phyloP scores from a whole-genome alignment of 257 asterid species.

The Cruciata laevipes region DNA sequence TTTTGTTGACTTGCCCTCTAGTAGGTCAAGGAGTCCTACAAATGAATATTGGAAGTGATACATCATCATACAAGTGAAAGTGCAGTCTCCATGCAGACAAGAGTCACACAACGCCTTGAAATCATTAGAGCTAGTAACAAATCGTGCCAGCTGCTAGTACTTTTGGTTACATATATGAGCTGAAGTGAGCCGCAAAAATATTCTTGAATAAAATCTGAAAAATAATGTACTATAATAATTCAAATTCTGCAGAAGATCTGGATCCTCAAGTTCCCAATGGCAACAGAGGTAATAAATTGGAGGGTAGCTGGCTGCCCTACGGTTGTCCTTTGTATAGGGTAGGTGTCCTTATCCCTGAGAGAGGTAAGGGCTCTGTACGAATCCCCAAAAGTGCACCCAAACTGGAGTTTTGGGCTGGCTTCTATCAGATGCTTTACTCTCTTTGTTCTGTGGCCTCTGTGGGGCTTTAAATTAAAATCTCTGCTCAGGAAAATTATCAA shows the following conservation, averaged over 20 bases:
- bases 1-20: neutral
- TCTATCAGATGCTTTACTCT: constrained; percentile 41
- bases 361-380: constrained; percentile 18
- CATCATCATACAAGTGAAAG: neutral
- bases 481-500: constrained; percentile 27
- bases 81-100: neutral
- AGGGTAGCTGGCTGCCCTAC: neutral
- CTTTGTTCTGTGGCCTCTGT: constrained; percentile 22
- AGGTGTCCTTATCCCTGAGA: neutral
- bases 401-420: constrained; percentile 55
- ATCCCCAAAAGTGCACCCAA: constrained; percentile 54
- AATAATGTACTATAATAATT: neutral
- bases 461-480: constrained; percentile 30
- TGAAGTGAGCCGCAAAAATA: constrained; percentile 37
- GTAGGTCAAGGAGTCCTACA: neutral
- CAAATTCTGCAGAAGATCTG: neutral
- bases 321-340: neutral
- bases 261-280: neutral
- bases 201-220: constrained; percentile 10
- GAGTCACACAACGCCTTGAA: neutral
- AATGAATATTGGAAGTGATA: no score
- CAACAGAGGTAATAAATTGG: neutral
- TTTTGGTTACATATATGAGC: neutral
- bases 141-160: neutral
- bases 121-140: neutral